Conservation (phyloP, 1,284 basidiomycete genomes). For the Fomitopsis palustris region DNA sequence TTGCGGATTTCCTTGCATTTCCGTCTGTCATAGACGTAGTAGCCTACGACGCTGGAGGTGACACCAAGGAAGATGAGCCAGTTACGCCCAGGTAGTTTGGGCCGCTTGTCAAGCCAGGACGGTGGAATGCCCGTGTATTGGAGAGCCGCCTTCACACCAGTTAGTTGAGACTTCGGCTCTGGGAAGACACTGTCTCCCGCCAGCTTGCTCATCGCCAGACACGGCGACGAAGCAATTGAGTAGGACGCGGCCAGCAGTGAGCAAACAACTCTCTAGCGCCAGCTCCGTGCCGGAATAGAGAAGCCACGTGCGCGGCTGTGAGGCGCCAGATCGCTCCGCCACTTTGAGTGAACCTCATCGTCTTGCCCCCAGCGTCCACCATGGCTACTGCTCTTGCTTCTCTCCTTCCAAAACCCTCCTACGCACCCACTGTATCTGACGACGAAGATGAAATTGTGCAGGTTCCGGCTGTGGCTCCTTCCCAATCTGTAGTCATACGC, state of each 20-base stretch:
- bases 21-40: constrained; percentile 83
- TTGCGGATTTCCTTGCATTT: constrained; percentile 76
- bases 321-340: not conserved
- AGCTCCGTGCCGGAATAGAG: not conserved
- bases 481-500: constrained; percentile 48
- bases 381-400: constrained; percentile 36
- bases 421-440: constrained; percentile 51
- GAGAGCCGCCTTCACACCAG: constrained; percentile 31
- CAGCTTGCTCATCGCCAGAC: constrained; percentile 26
- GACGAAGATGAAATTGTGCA: constrained; percentile 50
- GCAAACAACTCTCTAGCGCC: not conserved
- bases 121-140: constrained; percentile 55
- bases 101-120: constrained; percentile 71
- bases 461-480: constrained; percentile 30
- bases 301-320: not conserved
- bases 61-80: constrained; percentile 90
- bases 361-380: constrained; percentile 10
- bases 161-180: constrained; percentile 19
- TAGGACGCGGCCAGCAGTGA: not conserved
- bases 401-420: constrained; percentile 64
- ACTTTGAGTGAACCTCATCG: not conserved
- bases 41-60: constrained; percentile 65
- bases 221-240: constrained; percentile 8
- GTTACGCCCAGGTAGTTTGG: constrained; percentile 84
- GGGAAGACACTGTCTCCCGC: constrained; percentile 24